Conservation (phyloP, 2,329 filamentous ascomycete genomes). For the Epicoccum sorghinum region DNA sequence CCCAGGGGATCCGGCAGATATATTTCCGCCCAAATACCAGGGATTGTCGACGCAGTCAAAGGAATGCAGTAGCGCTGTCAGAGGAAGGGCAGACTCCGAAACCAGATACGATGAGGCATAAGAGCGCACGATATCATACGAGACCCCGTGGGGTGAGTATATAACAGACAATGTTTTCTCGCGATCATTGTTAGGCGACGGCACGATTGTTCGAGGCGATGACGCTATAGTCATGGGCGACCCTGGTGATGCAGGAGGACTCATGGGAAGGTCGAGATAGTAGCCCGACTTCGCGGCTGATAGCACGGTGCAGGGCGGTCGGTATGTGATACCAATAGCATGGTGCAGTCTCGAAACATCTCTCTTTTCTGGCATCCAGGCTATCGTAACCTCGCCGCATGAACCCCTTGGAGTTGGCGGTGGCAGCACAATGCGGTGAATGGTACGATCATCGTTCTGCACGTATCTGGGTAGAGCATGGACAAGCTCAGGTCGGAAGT, state of each 20-base stretch:
- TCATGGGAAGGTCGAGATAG: conserved; percentile 47
- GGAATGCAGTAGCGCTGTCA: conserved; percentile 69
- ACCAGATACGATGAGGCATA: conserved; percentile 65
- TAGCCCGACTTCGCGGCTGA: conserved; percentile 38
- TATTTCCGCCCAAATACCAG: conserved; percentile 67
- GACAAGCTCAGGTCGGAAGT: conserved; percentile 63
- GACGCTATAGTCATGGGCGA: conserved; percentile 42
- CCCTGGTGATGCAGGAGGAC: conserved; percentile 42
- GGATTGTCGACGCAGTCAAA: conserved; percentile 66
- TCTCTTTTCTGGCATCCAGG: conserved; percentile 66
- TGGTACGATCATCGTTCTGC: conserved; percentile 45
- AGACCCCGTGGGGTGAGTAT: conserved; percentile 69
- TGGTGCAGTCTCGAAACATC: conserved; percentile 68
- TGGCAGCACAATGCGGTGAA: conserved; percentile 61
- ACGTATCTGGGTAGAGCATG: conserved; percentile 53
- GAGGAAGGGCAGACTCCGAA: conserved; percentile 62
- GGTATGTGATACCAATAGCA: conserved; percentile 75
- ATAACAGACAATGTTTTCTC: conserved; percentile 63
- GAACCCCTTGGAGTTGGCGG: conserved; percentile 58
- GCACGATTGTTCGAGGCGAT: conserved; percentile 41
- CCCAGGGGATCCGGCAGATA: conserved; percentile 62
- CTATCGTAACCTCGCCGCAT: conserved; percentile 72
- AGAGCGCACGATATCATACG: conserved; percentile 58
- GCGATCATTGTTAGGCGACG: conserved; percentile 42
- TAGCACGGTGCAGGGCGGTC: conserved; percentile 58